Evolutionary conservation across 1,284 basidiomycete species (phyloP), one percentile per base, ranked within the genome.

Genomic region (Golubevia sp.): DNA sequence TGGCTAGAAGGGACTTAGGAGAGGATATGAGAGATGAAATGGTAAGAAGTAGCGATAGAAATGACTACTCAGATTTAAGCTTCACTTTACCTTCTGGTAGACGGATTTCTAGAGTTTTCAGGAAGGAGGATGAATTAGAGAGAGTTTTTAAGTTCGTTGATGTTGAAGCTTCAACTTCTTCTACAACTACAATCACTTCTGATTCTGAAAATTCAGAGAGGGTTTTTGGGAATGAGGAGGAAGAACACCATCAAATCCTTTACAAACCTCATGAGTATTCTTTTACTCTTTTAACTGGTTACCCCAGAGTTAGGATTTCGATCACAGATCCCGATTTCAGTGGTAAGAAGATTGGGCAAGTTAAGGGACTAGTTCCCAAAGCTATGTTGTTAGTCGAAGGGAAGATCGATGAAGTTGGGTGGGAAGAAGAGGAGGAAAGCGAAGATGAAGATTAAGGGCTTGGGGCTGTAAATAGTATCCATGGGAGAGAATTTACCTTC

Each of bases 301-400:
- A 79, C 30, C 76, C 76, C 2, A 67, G 74, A 7, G 61, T 57
- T n/a, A 60, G 61, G 30, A 66, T 74, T 51, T 48, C 24, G 4
- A 54, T 52, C 6, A 21, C 48, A 21, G 64, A 67, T 13, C 52
- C 20, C 2, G 52, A 57, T 38, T 38, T 2, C 1, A 44, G 56
- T 2, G 48, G 18, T 11, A 62, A 52, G 48, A 49, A 56, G 34
- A 44, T 78, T 11, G 11, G 62, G n/a, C 64, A 74, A 18, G 56
- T 78, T 0, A 66, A 71, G 2, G 70, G 63, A 0, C 59, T 78
- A 3, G 61, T 64, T 0, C 70, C 66, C n/a, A 68, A 71, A 23
- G 74, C 74, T 2, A 76, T 66, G 34, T 60, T 78, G 20, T 70
- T 78, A 23, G 73, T 78, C n/a, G 76, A 78, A 61, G 67, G 70